Conservation (phyloP, 768 basidiomycete genomes). For the Tulasnella calospora region DNA sequence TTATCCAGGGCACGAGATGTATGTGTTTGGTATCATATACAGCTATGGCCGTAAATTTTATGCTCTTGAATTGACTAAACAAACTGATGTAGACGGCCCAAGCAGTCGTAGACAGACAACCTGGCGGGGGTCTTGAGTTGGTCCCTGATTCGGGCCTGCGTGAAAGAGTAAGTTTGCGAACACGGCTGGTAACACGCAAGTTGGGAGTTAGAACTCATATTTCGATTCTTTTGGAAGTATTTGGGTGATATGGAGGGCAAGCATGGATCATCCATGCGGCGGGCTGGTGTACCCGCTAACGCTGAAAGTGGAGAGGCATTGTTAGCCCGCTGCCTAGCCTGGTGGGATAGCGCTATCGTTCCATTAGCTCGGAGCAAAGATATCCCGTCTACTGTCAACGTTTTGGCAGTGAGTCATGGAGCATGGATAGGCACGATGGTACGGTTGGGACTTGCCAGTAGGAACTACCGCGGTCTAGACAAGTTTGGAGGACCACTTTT, state of each 20-base stretch:
- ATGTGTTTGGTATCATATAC: constrained; percentile 6
- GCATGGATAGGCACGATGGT: constrained; percentile 25
- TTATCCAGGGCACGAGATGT: constrained; percentile 36
- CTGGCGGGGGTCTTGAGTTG: not conserved
- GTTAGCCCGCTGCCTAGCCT: constrained; percentile 21
- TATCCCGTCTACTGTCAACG: constrained; percentile 1
- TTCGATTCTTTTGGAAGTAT: not conserved
- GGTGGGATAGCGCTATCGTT: constrained; percentile 19
- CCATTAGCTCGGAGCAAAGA: constrained; percentile 9
- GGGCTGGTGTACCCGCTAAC: not conserved
- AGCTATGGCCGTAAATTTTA: not conserved
- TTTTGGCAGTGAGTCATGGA: constrained; percentile 26
- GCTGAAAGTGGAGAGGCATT: constrained; percentile 14
- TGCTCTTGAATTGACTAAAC: not conserved
- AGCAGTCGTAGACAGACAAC: constrained; percentile 23
- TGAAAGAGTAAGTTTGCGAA: constrained; percentile 13
- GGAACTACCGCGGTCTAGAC: constrained; percentile 14
- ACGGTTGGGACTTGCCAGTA: not conserved
- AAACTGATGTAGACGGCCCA: constrained; percentile 25
- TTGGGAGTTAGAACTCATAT: not conserved
- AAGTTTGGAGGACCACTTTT: not conserved
- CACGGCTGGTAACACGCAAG: not conserved
- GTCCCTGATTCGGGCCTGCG: not conserved
- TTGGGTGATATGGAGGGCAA: constrained; percentile 22
- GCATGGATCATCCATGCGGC: not conserved